Conservation (phyloP, 2,329 filamentous ascomycete species). For the Thelonectria rubi region DNA sequence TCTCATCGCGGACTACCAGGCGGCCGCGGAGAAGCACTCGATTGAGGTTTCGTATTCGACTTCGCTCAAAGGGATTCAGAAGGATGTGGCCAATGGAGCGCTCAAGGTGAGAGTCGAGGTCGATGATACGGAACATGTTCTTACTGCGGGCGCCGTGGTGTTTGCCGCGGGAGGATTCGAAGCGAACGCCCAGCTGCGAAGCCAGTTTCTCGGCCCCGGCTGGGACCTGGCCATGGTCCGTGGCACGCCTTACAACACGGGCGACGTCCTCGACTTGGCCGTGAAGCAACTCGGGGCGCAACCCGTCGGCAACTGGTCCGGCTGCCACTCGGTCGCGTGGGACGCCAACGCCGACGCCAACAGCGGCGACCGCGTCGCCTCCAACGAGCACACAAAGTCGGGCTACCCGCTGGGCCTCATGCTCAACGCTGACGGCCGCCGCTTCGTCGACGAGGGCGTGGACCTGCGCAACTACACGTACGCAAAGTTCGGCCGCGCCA, state of each 20-base stretch:
- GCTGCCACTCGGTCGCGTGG: slow-evolving; percentile 73
- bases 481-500: slow-evolving; percentile 70
- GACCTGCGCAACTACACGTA: slow-evolving; percentile 75
- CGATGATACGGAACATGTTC: slow-evolving; percentile 25
- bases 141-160: slow-evolving; percentile 55
- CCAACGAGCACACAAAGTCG: slow-evolving; percentile 75
- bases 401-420: slow-evolving; percentile 74
- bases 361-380: slow-evolving; percentile 64
- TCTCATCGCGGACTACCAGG: slow-evolving; percentile 59
- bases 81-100: slow-evolving; percentile 30
- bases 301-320: slow-evolving; percentile 67
- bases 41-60: slow-evolving; percentile 59
- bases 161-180: slow-evolving; percentile 72
- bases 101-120: not conserved
- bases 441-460: slow-evolving; percentile 73
- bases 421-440: slow-evolving; percentile 65
- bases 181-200: slow-evolving; percentile 65
- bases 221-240: slow-evolving; percentile 39
- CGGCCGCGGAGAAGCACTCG: slow-evolving; percentile 53
- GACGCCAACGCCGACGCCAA: slow-evolving; percentile 67
- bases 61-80: slow-evolving; percentile 52
- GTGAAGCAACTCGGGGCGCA: slow-evolving; percentile 60
- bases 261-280: slow-evolving; percentile 64
- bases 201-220: slow-evolving; percentile 57
- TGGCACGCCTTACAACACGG: slow-evolving; percentile 69